These are phyloP conservation scores for Xylaria grammica DNA, from an alignment of 495 filamentous ascomycete species.

Conservation along the genomic window DNA sequence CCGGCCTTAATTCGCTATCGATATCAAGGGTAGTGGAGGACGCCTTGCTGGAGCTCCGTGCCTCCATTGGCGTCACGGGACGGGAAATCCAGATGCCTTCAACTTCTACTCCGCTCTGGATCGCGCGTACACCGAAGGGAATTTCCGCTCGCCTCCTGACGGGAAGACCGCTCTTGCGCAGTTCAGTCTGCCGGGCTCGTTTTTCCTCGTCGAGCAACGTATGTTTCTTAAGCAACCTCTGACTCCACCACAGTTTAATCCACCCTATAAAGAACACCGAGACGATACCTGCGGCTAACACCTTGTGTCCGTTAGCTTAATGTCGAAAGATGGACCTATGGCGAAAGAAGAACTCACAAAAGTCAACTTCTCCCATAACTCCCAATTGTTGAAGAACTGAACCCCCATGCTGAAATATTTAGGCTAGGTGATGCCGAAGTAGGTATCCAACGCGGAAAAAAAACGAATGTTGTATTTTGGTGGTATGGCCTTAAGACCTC, in stretches of 20 bases:
- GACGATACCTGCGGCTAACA: conserved; percentile 54
- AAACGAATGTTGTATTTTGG: conserved; percentile 36
- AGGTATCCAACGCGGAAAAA: conserved; percentile 36
- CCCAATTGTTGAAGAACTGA: conserved; percentile 77
- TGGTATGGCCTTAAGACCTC: conserved; percentile 18
- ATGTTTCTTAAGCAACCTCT: conserved; percentile 68
- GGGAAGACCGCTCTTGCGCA: conserved; percentile 56
- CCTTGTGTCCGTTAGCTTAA: conserved; percentile 41
- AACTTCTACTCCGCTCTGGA: conserved; percentile 83
- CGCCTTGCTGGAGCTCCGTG: conserved; percentile 36
- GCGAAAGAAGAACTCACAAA: conserved; percentile 66
- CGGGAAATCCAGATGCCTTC: conserved; percentile 89
- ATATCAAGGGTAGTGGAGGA: conserved; percentile 41
- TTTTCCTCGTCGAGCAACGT: conserved; percentile 68
- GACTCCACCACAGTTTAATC: conserved; percentile 65
- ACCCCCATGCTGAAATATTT: conserved; percentile 37
- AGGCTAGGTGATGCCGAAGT: conserved; percentile 34
- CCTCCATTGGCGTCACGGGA: conserved; percentile 58
- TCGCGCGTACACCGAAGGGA: conserved; percentile 87
- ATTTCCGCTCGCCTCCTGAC: conserved; percentile 62
- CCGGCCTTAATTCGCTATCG: conserved; percentile 28
- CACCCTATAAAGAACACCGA: conserved; percentile 58
- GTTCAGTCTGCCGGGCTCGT: conserved; percentile 58
- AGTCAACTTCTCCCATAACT: conserved; percentile 88
- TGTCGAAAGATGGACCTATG: not conserved